Base-by-base conservation (phyloP, 352 stramenopile species). In the Globisporangium irregulare region DNA sequence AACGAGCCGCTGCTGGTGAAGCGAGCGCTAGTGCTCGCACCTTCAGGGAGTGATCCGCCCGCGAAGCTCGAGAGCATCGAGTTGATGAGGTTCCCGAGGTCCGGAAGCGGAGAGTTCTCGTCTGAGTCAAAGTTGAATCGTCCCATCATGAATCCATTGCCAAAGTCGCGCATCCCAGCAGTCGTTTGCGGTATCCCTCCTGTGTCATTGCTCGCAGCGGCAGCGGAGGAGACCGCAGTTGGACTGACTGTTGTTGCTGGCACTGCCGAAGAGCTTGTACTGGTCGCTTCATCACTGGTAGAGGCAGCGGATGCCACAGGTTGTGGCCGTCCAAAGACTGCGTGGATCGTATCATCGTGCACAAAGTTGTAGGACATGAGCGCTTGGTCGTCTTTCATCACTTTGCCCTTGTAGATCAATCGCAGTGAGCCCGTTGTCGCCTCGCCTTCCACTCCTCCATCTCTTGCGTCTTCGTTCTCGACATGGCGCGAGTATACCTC, bases 361-460 rank as follows among this genome's bases (percentile, higher is more conserved):
- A 67, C 50, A 61, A 86, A 86, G 63, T 70, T 60, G 63, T 76
- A 80, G 15, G 65, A 25, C 1, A 34, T 50, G 34, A 86, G 74
- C 55, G 63, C 55, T 38, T 77, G 73, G 38, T 76, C 68, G 62
- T 86, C 71, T 50, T 83, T 79, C 29, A 86, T 63, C 27, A 86
- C 75, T 36, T 81, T 86, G 15, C 78, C 78, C 58, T 84, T 83
- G 76, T 86, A 86, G 46, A 86, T 86, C 22, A 86, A 57, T 10
- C 77, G 72, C 66, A 82, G 59, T 8, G 67, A 61, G 5, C 36
- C 43, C 6, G 53, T 41, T 4, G 38, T 3, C 41, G 20, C 34
- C 34, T 54, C 25, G 34, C 32, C 38, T 46, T 36, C 46, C 29
- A 32, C 29, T 60, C 12, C 14, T 43, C 29, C 1, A 12, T 15